Conservation (phyloP, 2,329 filamentous ascomycete genomes). For the Penicillium olsonii region DNA sequence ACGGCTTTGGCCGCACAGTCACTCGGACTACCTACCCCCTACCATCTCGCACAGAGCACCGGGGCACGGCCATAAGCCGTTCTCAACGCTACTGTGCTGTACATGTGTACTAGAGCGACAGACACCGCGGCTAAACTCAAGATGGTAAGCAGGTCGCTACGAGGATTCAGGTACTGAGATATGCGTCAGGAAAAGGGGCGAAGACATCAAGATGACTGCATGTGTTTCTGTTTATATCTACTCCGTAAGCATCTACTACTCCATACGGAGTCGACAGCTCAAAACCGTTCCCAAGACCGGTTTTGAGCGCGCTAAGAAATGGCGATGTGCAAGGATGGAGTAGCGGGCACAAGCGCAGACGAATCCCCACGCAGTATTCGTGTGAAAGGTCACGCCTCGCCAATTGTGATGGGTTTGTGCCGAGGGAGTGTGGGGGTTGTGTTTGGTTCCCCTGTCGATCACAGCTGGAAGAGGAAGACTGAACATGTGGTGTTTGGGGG, state of each 20-base stretch:
- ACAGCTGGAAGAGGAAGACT: conserved; percentile 7
- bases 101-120: not conserved
- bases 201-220: not conserved
- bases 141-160: not conserved
- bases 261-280: too few species aligned
- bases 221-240: not conserved
- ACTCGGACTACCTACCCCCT: conserved; percentile 4
- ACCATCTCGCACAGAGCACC: not conserved
- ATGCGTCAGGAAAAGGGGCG: conserved; percentile 3
- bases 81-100: not conserved
- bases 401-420: conserved; percentile 3
- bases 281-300: conserved; percentile 1
- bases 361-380: not conserved
- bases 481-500: conserved; percentile 3
- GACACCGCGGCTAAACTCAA: not conserved
- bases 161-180: not conserved
- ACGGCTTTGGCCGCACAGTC: not conserved
- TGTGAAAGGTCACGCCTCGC: not conserved
- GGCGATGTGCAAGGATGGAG: conserved; percentile 4
- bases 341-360: not conserved
- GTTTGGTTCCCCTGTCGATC: conserved; percentile 27
- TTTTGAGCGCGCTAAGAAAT: not conserved
- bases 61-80: not conserved
- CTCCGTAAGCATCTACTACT: too few species aligned
- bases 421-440: conserved; percentile 3